Conservation (phyloP, 1,284 basidiomycete genomes). For the Albatrellus sp. region DNA sequence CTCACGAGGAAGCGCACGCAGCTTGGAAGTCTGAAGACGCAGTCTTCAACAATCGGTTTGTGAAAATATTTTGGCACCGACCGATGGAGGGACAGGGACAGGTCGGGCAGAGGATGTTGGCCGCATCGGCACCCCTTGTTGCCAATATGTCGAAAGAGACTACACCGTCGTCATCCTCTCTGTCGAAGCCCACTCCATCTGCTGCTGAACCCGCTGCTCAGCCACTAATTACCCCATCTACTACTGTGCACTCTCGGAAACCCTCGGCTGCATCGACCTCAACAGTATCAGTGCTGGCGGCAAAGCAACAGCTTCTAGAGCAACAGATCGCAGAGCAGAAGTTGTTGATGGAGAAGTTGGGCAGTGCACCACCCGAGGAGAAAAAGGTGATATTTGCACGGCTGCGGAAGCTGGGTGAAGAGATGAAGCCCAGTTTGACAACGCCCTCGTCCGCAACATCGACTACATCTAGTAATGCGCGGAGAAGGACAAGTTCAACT, state of each 20-base stretch:
- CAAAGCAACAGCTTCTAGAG: slow-evolving; percentile 69
- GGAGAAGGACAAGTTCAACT: slow-evolving; percentile 16
- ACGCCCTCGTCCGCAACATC: slow-evolving; percentile 16
- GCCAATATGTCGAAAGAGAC: slow-evolving; percentile 29
- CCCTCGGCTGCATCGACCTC: slow-evolving; percentile 19
- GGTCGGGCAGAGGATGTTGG: slow-evolving; percentile 61
- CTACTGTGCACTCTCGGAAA: slow-evolving; percentile 16
- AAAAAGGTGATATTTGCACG: slow-evolving; percentile 74
- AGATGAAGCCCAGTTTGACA: slow-evolving; percentile 45
- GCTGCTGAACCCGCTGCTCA: slow-evolving; percentile 12
- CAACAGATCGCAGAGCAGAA: slow-evolving; percentile 87
- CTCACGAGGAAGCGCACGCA: slow-evolving; percentile 75
- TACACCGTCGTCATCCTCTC: slow-evolving; percentile 6
- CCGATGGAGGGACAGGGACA: slow-evolving; percentile 82
- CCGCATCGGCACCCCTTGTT: slow-evolving; percentile 63
- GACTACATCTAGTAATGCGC: slow-evolving; percentile 5
- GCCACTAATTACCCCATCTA: slow-evolving; percentile 10
- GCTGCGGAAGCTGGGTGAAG: slow-evolving; percentile 69
- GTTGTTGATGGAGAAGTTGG: slow-evolving; percentile 64
- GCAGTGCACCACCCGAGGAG: slow-evolving; percentile 53
- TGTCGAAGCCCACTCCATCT: not conserved
- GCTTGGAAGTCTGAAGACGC: slow-evolving; percentile 92
- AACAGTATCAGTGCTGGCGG: slow-evolving; percentile 40
- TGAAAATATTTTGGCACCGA: slow-evolving; percentile 89
- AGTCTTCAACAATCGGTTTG: slow-evolving; percentile 88